phyloP scores from a whole-genome alignment of 2,329 filamentous ascomycete species.

The Aspergillus persii region DNA sequence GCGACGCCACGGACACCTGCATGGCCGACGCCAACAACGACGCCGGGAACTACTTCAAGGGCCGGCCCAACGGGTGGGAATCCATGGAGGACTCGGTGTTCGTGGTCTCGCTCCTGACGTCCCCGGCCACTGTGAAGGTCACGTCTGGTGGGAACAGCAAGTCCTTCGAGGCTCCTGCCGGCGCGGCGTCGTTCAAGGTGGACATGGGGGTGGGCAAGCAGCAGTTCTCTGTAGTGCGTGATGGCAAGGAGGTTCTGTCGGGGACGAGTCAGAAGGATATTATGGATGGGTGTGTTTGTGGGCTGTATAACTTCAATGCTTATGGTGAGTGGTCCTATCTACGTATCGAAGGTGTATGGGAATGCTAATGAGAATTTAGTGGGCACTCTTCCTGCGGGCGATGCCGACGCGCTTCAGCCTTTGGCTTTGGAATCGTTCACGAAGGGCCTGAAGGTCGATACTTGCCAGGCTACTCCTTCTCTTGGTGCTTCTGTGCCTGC shows the following conservation, averaged over 20 bases:
- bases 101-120: conserved; percentile 36
- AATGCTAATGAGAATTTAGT: conserved; percentile 11
- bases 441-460: conserved; percentile 20
- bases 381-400: conserved; percentile 21
- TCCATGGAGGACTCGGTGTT: conserved; percentile 52
- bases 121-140: conserved; percentile 46
- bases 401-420: conserved; percentile 17
- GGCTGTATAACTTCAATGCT: conserved; percentile 56
- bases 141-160: conserved; percentile 46
- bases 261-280: conserved; percentile 53
- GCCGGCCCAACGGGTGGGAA: conserved; percentile 52
- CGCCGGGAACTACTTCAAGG: conserved; percentile 53
- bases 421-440: conserved; percentile 21
- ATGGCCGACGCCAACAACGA: conserved; percentile 42
- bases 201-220: conserved; percentile 51
- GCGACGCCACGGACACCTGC: conserved; percentile 53
- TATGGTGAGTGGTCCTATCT: neutral
- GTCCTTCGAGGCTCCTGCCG: conserved; percentile 48
- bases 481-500: conserved; percentile 7
- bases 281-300: conserved; percentile 46
- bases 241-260: conserved; percentile 42
- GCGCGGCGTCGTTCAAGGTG: conserved; percentile 45
- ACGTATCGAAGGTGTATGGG: no score
- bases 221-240: conserved; percentile 47
- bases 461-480: conserved; percentile 23